These are phyloP conservation scores for Tetragonia tetragonoides DNA, from an alignment of 148 eudicot genomes.

Conservation along the genomic window DNA sequence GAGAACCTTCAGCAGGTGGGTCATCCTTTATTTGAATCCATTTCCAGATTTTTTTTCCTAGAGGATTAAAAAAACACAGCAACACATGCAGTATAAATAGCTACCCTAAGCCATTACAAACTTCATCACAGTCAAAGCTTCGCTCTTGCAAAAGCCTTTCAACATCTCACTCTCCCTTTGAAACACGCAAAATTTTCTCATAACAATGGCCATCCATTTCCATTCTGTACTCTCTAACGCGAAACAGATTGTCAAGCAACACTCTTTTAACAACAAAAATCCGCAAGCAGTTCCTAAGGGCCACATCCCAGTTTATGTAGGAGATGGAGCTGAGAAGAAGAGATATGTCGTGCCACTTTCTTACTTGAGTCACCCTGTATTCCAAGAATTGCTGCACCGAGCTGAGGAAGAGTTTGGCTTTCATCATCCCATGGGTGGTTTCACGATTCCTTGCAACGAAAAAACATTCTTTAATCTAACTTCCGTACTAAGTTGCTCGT, in stretches of 20 bases:
- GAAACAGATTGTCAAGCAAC: constrained; percentile 7
- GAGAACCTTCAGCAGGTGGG: neutral
- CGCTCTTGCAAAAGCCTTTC: constrained; percentile 1
- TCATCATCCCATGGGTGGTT: constrained; percentile 25
- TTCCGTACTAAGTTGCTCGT: constrained; percentile 4
- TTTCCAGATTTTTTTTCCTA: neutral
- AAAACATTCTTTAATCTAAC: constrained; percentile 14
- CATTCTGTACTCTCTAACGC: constrained; percentile 8
- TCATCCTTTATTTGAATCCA: neutral
- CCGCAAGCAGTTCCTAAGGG: constrained; percentile 26
- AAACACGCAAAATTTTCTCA: neutral
- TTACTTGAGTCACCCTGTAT: constrained; percentile 21
- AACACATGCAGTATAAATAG: constrained; percentile 9
- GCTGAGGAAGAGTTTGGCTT: constrained; percentile 28
- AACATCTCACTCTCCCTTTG: neutral
- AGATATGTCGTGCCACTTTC: constrained; percentile 26
- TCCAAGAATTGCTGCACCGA: constrained; percentile 19
- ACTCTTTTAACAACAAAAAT: constrained; percentile 6
- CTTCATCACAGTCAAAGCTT: constrained; percentile 10
- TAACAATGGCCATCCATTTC: constrained; percentile 7
- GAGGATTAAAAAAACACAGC: neutral
- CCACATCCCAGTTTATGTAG: constrained; percentile 22
- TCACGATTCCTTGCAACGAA: constrained; percentile 22
- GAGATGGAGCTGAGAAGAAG: constrained; percentile 15
- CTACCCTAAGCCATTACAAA: neutral